Percentiles rank a stretch among this genome's conserved stretches.
These are phyloP conservation scores for Rhizopogon vesiculosus DNA, from an alignment of 768 basidiomycete genomes.

Conservation along the genomic window DNA sequence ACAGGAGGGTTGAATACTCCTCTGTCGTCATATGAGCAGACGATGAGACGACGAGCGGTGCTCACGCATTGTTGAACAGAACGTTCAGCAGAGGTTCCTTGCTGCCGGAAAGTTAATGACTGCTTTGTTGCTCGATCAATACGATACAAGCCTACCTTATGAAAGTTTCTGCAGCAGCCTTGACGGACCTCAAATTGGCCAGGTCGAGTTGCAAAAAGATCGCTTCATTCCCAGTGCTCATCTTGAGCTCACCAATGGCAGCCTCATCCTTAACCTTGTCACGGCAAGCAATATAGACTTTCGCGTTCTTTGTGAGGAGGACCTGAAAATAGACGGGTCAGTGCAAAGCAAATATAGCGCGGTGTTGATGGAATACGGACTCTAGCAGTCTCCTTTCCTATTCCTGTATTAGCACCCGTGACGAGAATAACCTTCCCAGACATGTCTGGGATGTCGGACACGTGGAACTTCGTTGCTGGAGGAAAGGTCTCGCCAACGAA, in stretches of 20 bases:
- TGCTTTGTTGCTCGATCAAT: neutral
- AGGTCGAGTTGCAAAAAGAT: conserved; percentile 42
- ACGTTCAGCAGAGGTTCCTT: conserved; percentile 23
- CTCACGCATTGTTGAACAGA: conserved; percentile 28
- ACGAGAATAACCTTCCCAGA: conserved; percentile 30
- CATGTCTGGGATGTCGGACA: conserved; percentile 28
- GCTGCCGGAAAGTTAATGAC: conserved; percentile 2
- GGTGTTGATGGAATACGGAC: neutral
- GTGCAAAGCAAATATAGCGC: neutral
- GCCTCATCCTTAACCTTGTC: conserved; percentile 29
- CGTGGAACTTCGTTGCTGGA: conserved; percentile 16
- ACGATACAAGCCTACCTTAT: conserved; percentile 16
- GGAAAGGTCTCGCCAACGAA: conserved; percentile 12
- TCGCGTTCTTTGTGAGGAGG: conserved; percentile 41
- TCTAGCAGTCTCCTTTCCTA: conserved; percentile 40
- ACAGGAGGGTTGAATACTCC: conserved; percentile 29
- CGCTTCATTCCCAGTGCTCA: conserved; percentile 39
- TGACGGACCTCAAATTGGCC: conserved; percentile 37
- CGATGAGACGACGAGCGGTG: neutral
- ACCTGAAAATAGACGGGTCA: conserved; percentile 19
- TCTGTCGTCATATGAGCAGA: neutral
- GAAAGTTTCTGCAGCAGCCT: conserved; percentile 36
- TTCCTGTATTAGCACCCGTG: conserved; percentile 44
- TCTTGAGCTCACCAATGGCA: conserved; percentile 37
- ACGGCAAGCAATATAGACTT: conserved; percentile 46